Evolutionary conservation across 2,329 filamentous ascomycete species (phyloP), one percentile per base, ranked within the genome.

Genomic region (Alternaria gaisen): DNA sequence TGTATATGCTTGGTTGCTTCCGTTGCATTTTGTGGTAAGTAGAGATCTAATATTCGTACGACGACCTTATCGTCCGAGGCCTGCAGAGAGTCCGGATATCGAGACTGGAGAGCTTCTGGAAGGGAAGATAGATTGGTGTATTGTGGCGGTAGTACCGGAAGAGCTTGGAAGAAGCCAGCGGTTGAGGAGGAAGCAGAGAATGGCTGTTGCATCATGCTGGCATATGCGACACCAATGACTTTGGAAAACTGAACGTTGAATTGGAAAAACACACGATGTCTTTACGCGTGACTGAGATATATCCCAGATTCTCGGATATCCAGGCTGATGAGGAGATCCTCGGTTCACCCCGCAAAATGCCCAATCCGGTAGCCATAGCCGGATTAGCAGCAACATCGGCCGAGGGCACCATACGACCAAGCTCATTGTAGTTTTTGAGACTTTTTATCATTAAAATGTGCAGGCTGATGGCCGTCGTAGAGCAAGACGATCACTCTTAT

Each of bases 161-260:
- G 60, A 3, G 61, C 59, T 60, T 77, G 75, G 55, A 77, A 76
- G 66, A 77, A 76, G 36, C 74, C 73, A 2, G 63, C 24, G 2
- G 73, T 74, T 4, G 72, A 73, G 3, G 73, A 75, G 3, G 73
- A 73, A 11, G 71, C 53, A 9, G 24, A 28, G 9, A 52, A 47
- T 16, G 30, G 52, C 42, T 56, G 42, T 26, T 57, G 53, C 26
- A 58, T 44, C 66, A 68, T 71, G 2, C 72, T 62, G 77, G 77
- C 36, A 42, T 20, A 26, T 34, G 12, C 3, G 16, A 48, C 20
- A 18, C 14, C 34, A 28, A 20, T 18, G 16, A 7, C 6, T 7
- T 14, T 12, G n/a, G 11, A 5, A 24, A 4, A 47, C 10, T n/a
- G 14, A 10, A 28, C 16, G 6, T 14, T 16, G 16, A 12, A 20